A percentile compares a stretch with the other conserved stretches of the same genome.
Evolutionary conservation across 352 stramenopile genomes (phyloP).

Genomic region (Thraustochytrium striatum): DNA sequence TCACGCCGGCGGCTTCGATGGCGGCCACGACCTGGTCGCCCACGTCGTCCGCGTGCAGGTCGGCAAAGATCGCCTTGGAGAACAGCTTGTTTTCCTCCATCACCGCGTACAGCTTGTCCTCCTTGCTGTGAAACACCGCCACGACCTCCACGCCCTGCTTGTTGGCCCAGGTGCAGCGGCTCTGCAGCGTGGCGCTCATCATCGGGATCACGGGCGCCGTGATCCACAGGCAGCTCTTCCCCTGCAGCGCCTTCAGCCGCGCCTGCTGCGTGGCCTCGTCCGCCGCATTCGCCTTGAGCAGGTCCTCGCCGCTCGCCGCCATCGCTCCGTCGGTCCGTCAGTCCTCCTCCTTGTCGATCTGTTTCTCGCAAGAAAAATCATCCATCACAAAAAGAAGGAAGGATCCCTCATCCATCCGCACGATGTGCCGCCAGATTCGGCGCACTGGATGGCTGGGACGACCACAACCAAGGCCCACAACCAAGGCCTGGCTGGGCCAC

Average conservation of each 20-base stretch:
- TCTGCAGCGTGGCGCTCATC: background rate
- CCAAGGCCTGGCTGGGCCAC: no score
- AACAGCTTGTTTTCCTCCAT: slow-evolving; percentile 7
- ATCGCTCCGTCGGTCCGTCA: no score
- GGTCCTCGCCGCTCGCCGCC: background rate
- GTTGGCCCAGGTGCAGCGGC: background rate
- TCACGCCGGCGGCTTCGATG: background rate
- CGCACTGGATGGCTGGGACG: no score
- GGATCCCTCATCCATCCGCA: no score
- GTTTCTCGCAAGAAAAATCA: no score
- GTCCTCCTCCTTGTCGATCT: no score
- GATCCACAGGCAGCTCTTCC: slow-evolving; percentile 26
- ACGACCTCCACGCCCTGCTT: background rate
- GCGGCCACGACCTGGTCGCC: background rate
- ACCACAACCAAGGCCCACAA: no score
- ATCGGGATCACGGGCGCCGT: background rate
- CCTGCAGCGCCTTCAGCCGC: background rate
- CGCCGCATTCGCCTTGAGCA: background rate
- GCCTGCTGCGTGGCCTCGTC: slow-evolving; percentile 37
- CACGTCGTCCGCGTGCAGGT: background rate
- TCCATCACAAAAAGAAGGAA: no score
- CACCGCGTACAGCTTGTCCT: slow-evolving; percentile 14
- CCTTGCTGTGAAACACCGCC: background rate
- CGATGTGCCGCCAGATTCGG: no score
- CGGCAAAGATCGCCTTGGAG: background rate